Base-by-base conservation (phyloP, 306 rosid genomes). In the Carpinus fangiana region DNA sequence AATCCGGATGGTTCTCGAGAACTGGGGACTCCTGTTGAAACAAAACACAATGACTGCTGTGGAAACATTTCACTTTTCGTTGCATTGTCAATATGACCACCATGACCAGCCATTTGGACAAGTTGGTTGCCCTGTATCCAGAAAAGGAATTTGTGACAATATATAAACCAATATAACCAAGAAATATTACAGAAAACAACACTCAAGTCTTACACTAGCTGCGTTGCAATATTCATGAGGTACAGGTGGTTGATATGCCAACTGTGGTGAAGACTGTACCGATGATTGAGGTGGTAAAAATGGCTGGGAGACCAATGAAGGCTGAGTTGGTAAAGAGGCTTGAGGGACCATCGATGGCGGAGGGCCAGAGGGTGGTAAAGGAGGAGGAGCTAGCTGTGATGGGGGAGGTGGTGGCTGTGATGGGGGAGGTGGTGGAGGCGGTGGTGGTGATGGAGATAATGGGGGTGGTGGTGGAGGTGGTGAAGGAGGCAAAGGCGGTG, bases 401-500 rank as follows among this genome's bases (percentile, higher is more conserved):
- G 89, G 89, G 0, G 84, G 89, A 26, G 85, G 81, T 41, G 43
- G 45, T 57, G 64, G 64, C 64, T n/a, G 64, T 20, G 64, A 57
- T 0, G 82, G 62, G 5, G 80, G 79, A 46, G 83, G 90, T 45
- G 94, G 96, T 18, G 89, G 93, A 0, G 93, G 97, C 8, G 97
- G 98, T 0, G 95, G 96, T 31, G 96, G 93, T 57, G 99, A 52
- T 36, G 84, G 85, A 50, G 90, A 88, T 57, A 84, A 85, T 3
- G 88, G 87, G 10, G 78, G 82, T 0, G 74, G 93, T 0, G 93
- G 97, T 6, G 99, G 99, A 0, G 98, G 96, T 36, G 99, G 96
- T 57, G 99, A 93, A 57, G 98, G 89, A 78, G 99, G 99, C 78
- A 93, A 77, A 36, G 99, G 99, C 57, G 99, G 99, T 74, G 88